These are phyloP conservation scores for Kwoniella europaea DNA, from an alignment of 768 basidiomycete genomes.

Conservation along the genomic window DNA sequence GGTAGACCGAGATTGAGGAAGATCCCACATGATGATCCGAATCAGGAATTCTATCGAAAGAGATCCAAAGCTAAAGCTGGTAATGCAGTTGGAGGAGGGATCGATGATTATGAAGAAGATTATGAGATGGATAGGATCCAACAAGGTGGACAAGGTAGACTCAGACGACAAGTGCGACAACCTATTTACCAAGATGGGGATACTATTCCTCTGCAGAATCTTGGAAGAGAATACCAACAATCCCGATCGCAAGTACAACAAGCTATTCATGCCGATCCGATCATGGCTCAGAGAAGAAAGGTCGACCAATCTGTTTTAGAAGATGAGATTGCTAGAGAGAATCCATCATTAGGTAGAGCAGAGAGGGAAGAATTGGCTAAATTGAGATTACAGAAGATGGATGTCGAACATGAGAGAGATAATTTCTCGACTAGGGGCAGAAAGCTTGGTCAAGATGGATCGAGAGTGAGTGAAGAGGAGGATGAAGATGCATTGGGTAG, in stretches of 20 bases:
- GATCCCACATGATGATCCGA: constrained; percentile 8
- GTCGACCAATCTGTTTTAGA: background rate
- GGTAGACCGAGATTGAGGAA: constrained; percentile 12
- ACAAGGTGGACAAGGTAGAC: constrained; percentile 7
- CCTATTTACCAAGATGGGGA: constrained; percentile 7
- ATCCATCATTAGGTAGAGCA: background rate
- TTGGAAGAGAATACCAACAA: background rate
- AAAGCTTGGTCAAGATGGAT: background rate
- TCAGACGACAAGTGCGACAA: background rate
- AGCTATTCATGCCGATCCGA: background rate
- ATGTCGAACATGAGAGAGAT: background rate
- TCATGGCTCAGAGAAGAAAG: background rate
- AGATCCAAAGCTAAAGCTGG: background rate
- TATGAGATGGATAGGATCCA: constrained; percentile 11
- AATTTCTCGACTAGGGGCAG: background rate
- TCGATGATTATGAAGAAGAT: constrained; percentile 14
- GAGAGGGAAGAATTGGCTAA: constrained; percentile 12
- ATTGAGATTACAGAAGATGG: constrained; percentile 4
- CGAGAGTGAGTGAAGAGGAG: background rate
- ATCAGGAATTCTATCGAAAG: constrained; percentile 9
- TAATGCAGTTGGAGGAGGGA: background rate
- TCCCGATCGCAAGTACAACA: constrained; percentile 1
- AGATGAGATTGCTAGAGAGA: constrained; percentile 14
- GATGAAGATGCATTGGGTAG: background rate
- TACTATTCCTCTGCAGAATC: background rate